Percentiles rank a stretch among this genome's conserved stretches.
Conservation (phyloP, 2,329 filamentous ascomycete genomes). For the Exophiala mesophila region DNA sequence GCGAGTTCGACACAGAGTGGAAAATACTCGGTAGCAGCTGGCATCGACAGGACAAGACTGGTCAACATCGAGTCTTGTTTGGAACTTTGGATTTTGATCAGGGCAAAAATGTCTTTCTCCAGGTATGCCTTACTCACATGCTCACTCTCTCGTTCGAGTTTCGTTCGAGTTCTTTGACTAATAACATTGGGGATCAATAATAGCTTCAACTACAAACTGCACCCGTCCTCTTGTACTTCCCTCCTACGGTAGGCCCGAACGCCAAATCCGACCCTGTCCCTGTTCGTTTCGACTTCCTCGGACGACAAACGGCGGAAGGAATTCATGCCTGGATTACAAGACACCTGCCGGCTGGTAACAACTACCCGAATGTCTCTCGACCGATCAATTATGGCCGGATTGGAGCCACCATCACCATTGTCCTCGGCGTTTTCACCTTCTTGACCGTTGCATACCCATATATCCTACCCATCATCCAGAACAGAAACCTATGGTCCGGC, state of each 20-base stretch:
- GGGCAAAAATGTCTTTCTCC: conserved; percentile 79
- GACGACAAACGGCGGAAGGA: conserved; percentile 69
- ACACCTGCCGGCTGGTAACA: conserved; percentile 70
- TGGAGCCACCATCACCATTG: conserved; percentile 60
- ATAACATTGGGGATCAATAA: conserved; percentile 1
- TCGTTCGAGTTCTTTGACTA: too few species aligned
- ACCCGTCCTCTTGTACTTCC: conserved; percentile 82
- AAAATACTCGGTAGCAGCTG: conserved; percentile 80
- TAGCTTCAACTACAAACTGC: conserved; percentile 92
- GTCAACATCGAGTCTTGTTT: conserved; percentile 69
- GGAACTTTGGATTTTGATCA: conserved; percentile 82
- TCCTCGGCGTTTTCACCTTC: conserved; percentile 65
- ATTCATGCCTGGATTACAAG: conserved; percentile 74
- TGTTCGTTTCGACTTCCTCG: conserved; percentile 78
- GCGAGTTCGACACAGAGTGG: conserved; percentile 92
- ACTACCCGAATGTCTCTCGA: conserved; percentile 65
- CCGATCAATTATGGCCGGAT: conserved; percentile 84
- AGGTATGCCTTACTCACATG: conserved; percentile 51
- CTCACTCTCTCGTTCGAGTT: too few species aligned
- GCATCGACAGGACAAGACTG: conserved; percentile 75
- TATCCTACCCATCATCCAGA: conserved; percentile 74
- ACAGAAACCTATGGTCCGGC: conserved; percentile 89
- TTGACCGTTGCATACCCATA: conserved; percentile 70
- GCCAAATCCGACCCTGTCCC: conserved; percentile 66
- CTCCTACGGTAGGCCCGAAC: conserved; percentile 74